A percentile compares a stretch with the other conserved stretches of the same genome.
These are phyloP conservation scores for Phytophthora aleatoria DNA, from an alignment of 352 stramenopile genomes.

Conservation along the genomic window DNA sequence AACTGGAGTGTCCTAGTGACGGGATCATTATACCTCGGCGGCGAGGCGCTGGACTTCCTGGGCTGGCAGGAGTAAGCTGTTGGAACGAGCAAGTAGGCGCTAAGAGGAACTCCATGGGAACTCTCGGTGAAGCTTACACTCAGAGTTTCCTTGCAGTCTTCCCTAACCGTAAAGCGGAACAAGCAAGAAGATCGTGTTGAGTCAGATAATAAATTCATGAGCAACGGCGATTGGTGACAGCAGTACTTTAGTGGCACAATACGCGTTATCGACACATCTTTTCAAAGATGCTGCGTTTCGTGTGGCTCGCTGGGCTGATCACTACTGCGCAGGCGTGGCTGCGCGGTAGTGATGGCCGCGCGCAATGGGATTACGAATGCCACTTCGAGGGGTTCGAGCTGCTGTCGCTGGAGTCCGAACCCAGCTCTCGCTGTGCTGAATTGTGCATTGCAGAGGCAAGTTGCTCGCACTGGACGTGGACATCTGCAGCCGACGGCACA, in stretches of 20 bases:
- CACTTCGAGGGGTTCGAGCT: slow-evolving; percentile 35
- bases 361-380: slow-evolving; percentile 40
- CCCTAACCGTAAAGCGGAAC: slow-evolving; percentile 1
- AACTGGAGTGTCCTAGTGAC: slow-evolving; percentile 73
- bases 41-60: slow-evolving; percentile 65
- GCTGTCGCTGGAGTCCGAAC: slow-evolving; percentile 20
- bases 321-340: slow-evolving; percentile 22
- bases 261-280: slow-evolving; percentile 2
- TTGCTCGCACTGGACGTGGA: slow-evolving; percentile 53
- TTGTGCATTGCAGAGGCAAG: slow-evolving; percentile 29
- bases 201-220: slow-evolving; percentile 9
- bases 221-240: not conserved
- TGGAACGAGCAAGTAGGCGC: not conserved
- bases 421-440: slow-evolving; percentile 37
- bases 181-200: slow-evolving; percentile 6
- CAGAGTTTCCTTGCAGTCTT: slow-evolving; percentile 40
- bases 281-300: slow-evolving; percentile 9
- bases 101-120: slow-evolving; percentile 33
- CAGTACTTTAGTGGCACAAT: not conserved
- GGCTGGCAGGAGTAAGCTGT: slow-evolving; percentile 61
- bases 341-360: slow-evolving; percentile 27
- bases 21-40: slow-evolving; percentile 75
- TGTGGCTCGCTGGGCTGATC: slow-evolving; percentile 7
- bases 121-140: slow-evolving; percentile 12
- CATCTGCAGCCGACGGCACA: slow-evolving; percentile 24